A percentile compares a stretch with the other conserved stretches of the same genome.
These are phyloP conservation scores for Colletotrichum eremochloae DNA, from an alignment of 2,329 filamentous ascomycete genomes.

Conservation along the genomic window DNA sequence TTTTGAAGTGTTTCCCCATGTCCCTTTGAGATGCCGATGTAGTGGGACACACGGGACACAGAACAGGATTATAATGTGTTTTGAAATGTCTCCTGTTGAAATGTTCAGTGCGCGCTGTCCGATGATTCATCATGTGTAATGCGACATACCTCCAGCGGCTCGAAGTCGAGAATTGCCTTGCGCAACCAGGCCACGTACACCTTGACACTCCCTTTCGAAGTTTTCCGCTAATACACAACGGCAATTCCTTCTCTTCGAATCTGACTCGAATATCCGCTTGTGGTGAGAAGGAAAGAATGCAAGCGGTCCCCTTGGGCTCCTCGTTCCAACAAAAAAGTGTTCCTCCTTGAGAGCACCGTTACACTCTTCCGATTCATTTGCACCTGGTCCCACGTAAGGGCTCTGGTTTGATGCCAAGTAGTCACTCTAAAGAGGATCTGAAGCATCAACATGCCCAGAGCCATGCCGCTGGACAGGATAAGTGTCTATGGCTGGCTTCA, in stretches of 20 bases:
- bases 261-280: background rate
- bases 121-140: background rate
- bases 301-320: background rate
- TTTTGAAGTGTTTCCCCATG: background rate
- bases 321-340: background rate
- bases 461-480: background rate
- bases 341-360: too few species aligned
- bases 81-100: conserved; percentile 3
- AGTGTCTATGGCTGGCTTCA: conserved; percentile 1
- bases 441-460: background rate
- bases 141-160: background rate
- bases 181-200: conserved; percentile 4
- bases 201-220: background rate
- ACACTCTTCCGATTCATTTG: background rate
- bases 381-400: background rate
- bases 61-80: background rate
- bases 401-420: background rate
- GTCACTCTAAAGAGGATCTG: conserved; percentile 7
- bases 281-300: background rate
- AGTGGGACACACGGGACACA: background rate
- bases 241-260: background rate
- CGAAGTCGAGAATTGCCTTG: background rate
- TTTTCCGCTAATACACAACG: background rate
- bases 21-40: conserved; percentile 6
- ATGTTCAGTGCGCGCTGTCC: background rate